Evolutionary conservation across 345 rosid genomes (phyloP).

Genomic region (Brassica cretica): DNA sequence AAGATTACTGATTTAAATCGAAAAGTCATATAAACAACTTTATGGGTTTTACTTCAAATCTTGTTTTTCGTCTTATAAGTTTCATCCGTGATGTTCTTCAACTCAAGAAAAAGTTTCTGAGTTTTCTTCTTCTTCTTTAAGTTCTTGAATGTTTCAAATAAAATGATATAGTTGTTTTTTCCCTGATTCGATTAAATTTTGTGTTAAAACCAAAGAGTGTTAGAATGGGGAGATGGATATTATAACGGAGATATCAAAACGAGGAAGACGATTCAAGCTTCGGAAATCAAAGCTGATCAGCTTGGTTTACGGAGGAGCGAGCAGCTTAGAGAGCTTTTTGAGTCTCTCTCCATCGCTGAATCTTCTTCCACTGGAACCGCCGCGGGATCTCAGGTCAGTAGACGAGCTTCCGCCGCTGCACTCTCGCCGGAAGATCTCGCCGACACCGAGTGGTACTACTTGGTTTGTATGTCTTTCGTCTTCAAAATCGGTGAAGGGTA

Average conservation of each 20-base stretch:
- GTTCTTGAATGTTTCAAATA: constrained; percentile 19
- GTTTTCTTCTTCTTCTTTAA: constrained; percentile 19
- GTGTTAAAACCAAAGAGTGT: constrained; percentile 42
- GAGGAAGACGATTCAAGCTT: constrained; percentile 74
- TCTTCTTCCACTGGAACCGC: constrained; percentile 37
- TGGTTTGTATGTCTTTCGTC: constrained; percentile 94
- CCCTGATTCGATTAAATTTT: not conserved
- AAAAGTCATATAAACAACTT: not conserved
- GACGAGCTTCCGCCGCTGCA: constrained; percentile 71
- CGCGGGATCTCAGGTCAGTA: constrained; percentile 36
- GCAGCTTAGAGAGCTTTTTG: constrained; percentile 75
- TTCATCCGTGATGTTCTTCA: constrained; percentile 4
- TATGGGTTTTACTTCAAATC: not conserved
- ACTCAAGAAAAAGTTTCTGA: not conserved
- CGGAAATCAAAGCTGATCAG: constrained; percentile 62
- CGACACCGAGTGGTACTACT: constrained; percentile 93
- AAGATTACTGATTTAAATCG: not conserved
- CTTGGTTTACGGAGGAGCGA: constrained; percentile 78
- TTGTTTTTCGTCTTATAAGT: not conserved
- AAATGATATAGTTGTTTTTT: not conserved
- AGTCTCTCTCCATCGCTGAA: constrained; percentile 60
- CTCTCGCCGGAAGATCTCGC: constrained; percentile 94
- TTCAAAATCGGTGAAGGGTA: constrained; percentile 91
- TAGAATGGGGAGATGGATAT: constrained; percentile 91
- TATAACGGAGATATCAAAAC: constrained; percentile 98